Evolutionary conservation across 2,329 filamentous ascomycete species (phyloP), one percentile per base, ranked within the genome.

Genomic region (Neonectria coccinea): DNA sequence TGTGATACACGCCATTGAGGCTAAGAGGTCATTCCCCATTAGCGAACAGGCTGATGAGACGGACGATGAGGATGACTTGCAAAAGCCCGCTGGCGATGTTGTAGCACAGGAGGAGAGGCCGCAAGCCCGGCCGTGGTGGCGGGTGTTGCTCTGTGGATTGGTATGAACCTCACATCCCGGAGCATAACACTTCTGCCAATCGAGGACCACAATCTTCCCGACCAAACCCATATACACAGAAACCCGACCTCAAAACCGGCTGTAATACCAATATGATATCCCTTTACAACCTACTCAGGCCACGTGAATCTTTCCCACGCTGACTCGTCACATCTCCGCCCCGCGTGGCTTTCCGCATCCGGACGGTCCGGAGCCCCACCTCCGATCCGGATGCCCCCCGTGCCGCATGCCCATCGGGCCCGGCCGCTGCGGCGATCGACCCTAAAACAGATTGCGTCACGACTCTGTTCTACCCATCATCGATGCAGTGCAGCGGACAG

Each of bases 1-100:
- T 12, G 71, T 75, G 7, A 62, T 79, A 10, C 66, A 72, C 47
- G 72, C 72, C 31, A 78, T 79, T 53, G 69, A 71, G 14, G 76
- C 75, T 5, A 72, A 58, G 50, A 73, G 67, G 44, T 56, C 50
- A 12, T 45, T 62, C 31, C n/a, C 47, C 10, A 55, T 47, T n/a
- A 47, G 48, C 36, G 45, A 36, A 18, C 55, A 48, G 3, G 18
- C 14, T 31, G 44, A 59, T n/a, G 51, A 63, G 3, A 61, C 67
- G 2, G 70, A 67, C 4, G 67, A 75, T 5, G 69, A 76, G 2
- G 72, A 72, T 0, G 69, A 74, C 50, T 20, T 73, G 61, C 67
- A 53, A 55, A 74, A 71, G 58, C 71, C 59, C 5, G 47, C 42
- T 29, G 25, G 51, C 16, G 45, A 33, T 2, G 31, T 29, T 14